phyloP scores from a whole-genome alignment of 768 basidiomycete genomes.

The Trametes cingulata region DNA sequence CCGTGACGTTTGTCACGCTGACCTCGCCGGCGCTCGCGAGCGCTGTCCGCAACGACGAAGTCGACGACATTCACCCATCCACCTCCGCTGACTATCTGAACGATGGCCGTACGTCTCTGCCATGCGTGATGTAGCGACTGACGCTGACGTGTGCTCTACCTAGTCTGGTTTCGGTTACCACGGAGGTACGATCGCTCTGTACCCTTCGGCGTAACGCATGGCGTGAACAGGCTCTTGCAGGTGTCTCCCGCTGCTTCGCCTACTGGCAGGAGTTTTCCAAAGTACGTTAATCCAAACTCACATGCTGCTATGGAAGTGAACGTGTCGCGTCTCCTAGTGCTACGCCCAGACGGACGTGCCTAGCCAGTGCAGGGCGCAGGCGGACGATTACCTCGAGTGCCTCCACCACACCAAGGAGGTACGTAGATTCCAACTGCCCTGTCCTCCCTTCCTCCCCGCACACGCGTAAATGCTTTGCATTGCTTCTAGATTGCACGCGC shows the following conservation, averaged over 20 bases:
- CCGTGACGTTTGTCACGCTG: constrained; percentile 2
- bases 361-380: constrained; percentile 63
- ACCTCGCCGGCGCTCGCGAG: not conserved
- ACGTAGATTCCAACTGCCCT: constrained; percentile 28
- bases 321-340: constrained; percentile 51
- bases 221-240: constrained; percentile 41
- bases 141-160: not conserved
- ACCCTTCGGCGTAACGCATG: not conserved
- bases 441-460: not conserved
- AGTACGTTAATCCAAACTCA: constrained; percentile 35
- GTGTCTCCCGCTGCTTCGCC: constrained; percentile 82
- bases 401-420: constrained; percentile 90
- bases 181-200: constrained; percentile 14
- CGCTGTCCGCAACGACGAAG: not conserved
- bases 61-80: constrained; percentile 4
- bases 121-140: not conserved
- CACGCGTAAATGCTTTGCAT: not conserved
- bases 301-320: not conserved
- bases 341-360: constrained; percentile 82
- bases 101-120: constrained; percentile 42
- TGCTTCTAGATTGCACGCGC: constrained; percentile 59
- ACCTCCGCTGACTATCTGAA: constrained; percentile 20
- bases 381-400: constrained; percentile 91
- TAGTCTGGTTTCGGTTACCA: constrained; percentile 57
- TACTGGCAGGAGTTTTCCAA: constrained; percentile 92